Evolutionary conservation across 176 grass and related monocot genomes (phyloP), one percentile per base, ranked within the genome.

Genomic region (Avena sativa): DNA sequence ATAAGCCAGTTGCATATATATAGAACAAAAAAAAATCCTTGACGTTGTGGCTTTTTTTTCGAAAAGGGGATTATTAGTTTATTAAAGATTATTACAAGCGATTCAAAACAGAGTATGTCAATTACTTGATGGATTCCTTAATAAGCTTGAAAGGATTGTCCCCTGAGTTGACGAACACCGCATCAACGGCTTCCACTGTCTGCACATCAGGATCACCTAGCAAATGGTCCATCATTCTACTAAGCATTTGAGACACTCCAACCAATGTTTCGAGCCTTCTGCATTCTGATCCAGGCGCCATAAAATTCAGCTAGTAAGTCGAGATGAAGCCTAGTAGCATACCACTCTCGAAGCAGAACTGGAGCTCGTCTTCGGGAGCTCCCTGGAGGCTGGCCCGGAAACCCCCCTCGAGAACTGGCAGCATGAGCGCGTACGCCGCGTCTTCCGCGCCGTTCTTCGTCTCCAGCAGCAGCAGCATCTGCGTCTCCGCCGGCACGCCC

Each of bases 301-400:
- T 12, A 12, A 73, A 55, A 46, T 56, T 40, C n/a, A 32, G 43
- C 43, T 7, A 58, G 10, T 10, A 16, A 15, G 51, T 7, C 12
- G 12, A 62, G 16, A 40, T 46, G 4, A 80, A 87, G 28, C 78
- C 66, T 32, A 32, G 32, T 32, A 32, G 32, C 32, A 2, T 56
- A 94, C 92, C 92, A 19, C 89, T 94, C 81, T 91, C 92, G 28
- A 89, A 82, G 81, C 81, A 89, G 79, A 94, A 69, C 28, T 91
- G 76, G 9, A 94, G 87, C 72, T 94, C 87, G 16, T 94, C 56
- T 21, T 79, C 34, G 8, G 71, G 64, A 58, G 52, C 85, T 17
- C 89, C 89, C 28, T 91, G 92, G 23, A 94, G 77, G 23, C 80
- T 87, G 21, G 89, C 87, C 12, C 84, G 72, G 71, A 94, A 94